Conservation (phyloP, 371 early-diverging fungal genomes). For the Mucor indicus region DNA sequence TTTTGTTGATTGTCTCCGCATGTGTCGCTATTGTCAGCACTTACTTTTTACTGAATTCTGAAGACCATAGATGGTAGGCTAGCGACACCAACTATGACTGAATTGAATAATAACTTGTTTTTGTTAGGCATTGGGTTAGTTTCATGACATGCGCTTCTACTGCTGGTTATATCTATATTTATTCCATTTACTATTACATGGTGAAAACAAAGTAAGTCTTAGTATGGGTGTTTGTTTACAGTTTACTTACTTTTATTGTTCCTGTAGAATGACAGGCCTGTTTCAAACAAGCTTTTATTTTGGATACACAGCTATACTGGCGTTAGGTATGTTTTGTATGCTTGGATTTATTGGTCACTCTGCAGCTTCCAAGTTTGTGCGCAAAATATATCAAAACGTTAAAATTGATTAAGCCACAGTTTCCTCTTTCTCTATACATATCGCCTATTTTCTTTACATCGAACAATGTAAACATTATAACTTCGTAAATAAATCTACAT, state of each 20-base stretch:
- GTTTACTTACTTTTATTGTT: neutral
- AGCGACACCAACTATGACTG: neutral
- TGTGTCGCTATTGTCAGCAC: slow-evolving; percentile 79
- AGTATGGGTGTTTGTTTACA: neutral
- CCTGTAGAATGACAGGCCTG: slow-evolving; percentile 72
- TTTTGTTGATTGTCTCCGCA: slow-evolving; percentile 70
- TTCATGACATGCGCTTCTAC: slow-evolving; percentile 79
- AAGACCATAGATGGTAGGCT: slow-evolving; percentile 81
- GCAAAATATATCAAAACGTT: slow-evolving; percentile 71
- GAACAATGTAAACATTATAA: too few species aligned
- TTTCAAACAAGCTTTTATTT: slow-evolving; percentile 83
- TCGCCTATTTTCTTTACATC: too few species aligned
- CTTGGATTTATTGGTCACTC: slow-evolving; percentile 67
- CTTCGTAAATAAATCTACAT: too few species aligned
- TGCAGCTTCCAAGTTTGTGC: slow-evolving; percentile 63
- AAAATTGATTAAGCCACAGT: slow-evolving; percentile 59
- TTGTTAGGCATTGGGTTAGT: slow-evolving; percentile 73
- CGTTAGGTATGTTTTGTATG: slow-evolving; percentile 68
- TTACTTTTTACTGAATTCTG: slow-evolving; percentile 78
- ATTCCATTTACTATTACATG: slow-evolving; percentile 77
- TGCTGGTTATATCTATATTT: slow-evolving; percentile 75
- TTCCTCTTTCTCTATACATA: too few species aligned
- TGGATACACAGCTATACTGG: slow-evolving; percentile 71
- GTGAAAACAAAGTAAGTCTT: slow-evolving; percentile 66
- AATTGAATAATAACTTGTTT: neutral